Base-by-base conservation (phyloP, 1,139 yeast genomes). In the Barnettozyma hawaiiensis region DNA sequence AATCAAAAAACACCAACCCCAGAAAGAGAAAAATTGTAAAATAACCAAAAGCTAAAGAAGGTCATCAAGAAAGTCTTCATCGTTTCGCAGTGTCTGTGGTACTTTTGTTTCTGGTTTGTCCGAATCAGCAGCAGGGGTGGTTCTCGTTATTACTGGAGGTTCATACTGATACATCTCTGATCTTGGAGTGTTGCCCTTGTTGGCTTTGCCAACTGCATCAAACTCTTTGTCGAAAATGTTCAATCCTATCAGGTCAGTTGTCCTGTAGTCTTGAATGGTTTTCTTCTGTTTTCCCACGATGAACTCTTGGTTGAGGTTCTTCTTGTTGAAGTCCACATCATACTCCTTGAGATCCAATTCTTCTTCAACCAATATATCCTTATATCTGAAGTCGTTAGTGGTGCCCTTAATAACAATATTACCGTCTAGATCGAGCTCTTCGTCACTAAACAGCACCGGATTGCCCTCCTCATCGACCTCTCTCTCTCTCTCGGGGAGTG, bases 161-260 rank as follows among this genome's bases (percentile, higher is more conserved):
- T 29, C 15, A 22, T n/a, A 14, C 35, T 33, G 23, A 21, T 33
- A 33, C 15, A 18, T 9, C 6, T 16, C 22, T 19, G 9, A 12
- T 23, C 6, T 23, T 23, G 14, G 81, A n/a, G n/a, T n/a, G 60
- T 86, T 77, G 64, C 78, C 84, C 50, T 81, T 76, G 38, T 85
- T 81, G 37, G 81, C 77, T 49, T 71, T 73, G 38, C 77, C 86
- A 41, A 69, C 78, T 27, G 59, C 53, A 40, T 57, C 62, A 22
- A 42, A 40, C 31, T 36, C 38, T 12, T 27, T 20, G 26, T 50
- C 53, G 8, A 36, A 20, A 4, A 50, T 47, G 22, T 34, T 46
- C 16, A 47, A 6, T 2, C 35, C 36, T 10, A 34, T n/a, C 10
- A 51, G 27, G 16, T 51, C 50, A 11, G 36, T 43, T 4, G 31